Evolutionary conservation across 2,329 filamentous ascomycete species (phyloP), one percentile per base, ranked within the genome.

Genomic region (Diaporthe citri): DNA sequence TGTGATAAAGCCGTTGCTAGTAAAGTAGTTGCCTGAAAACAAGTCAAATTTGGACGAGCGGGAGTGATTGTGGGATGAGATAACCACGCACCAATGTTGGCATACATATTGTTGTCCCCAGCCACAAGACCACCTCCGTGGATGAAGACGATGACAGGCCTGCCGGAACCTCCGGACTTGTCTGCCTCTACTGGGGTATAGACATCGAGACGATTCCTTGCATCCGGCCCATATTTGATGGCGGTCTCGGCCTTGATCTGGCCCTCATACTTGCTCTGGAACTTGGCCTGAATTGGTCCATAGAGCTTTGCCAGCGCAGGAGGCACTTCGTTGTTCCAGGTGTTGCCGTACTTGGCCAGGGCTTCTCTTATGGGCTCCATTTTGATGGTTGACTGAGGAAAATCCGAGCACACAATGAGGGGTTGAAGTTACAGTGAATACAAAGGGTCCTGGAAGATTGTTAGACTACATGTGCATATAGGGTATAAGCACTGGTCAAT

Each of bases 1-100:
- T 62, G 79, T 79, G 75, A 80, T 76, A 72, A 74, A 77, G 59
- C 72, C 78, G 74, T 80, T 78, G 31, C 74, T 79, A 64, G 74
- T 74, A n/a, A 79, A 79, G 66, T 74, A 77, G 2, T 78, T 79
- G 13, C 80, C 79, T 77, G 76, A 59, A 46, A 17, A 36, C 59
- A 34, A 15, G 51, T 69, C 12, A 67, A 52, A 57, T 34, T 15
- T 20, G n/a, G n/a, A 22, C 12, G 25, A 17, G 31, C n/a, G 56
- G 17, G 5, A n/a, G 55, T 6, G 5, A 31, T 2, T 9, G 8
- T 22, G 13, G 51, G 12, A 62, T 64, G 60, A 15, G 17, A 64
- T 22, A 22, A 22, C 15, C 2, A 36, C 55, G 34, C 31, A 77
- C 77, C 76, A 13, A 78, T 73, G 20, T 78, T 75, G 31, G 59